These are phyloP conservation scores for Picochlorum costavermella DNA, from an alignment of 139 green algal genomes.

Conservation along the genomic window DNA sequence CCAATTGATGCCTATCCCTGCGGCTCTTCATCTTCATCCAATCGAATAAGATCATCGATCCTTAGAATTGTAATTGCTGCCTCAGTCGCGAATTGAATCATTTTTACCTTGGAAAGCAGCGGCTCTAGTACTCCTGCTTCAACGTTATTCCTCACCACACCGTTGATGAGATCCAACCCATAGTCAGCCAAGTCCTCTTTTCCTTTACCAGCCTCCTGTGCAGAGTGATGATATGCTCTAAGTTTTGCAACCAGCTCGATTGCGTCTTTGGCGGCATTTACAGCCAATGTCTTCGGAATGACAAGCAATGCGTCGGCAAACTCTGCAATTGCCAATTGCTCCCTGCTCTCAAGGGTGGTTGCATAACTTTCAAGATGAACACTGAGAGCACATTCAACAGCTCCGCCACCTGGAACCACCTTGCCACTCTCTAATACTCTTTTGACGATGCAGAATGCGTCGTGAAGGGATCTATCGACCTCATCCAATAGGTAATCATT, in stretches of 20 bases:
- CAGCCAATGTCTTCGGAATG: slow-evolving; percentile 87
- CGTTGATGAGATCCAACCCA: slow-evolving; percentile 72
- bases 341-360: slow-evolving; percentile 83
- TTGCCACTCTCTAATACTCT: slow-evolving; percentile 86
- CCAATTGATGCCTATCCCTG: slow-evolving; percentile 24
- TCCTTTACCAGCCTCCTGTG: slow-evolving; percentile 55
- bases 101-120: slow-evolving; percentile 89
- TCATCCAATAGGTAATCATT: slow-evolving; percentile 99
- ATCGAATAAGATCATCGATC: slow-evolving; percentile 95
- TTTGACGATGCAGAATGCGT: slow-evolving; percentile 97
- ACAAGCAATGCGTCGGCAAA: slow-evolving; percentile 85
- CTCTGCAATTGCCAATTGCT: slow-evolving; percentile 97
- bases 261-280: slow-evolving; percentile 94
- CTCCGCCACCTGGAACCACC: slow-evolving; percentile 84
- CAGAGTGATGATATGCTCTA: slow-evolving; percentile 86
- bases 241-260: slow-evolving; percentile 93
- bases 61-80: slow-evolving; percentile 97
- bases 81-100: slow-evolving; percentile 96
- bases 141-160: slow-evolving; percentile 80
- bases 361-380: slow-evolving; percentile 95
- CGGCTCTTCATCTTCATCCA: slow-evolving; percentile 61
- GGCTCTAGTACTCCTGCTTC: slow-evolving; percentile 93
- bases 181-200: slow-evolving; percentile 49
- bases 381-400: slow-evolving; percentile 87
- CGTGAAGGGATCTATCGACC: slow-evolving; percentile 94